Percentiles rank a stretch among this genome's conserved stretches.
Conservation (phyloP, 306 rosid species). For the Acmispon strigosus region DNA sequence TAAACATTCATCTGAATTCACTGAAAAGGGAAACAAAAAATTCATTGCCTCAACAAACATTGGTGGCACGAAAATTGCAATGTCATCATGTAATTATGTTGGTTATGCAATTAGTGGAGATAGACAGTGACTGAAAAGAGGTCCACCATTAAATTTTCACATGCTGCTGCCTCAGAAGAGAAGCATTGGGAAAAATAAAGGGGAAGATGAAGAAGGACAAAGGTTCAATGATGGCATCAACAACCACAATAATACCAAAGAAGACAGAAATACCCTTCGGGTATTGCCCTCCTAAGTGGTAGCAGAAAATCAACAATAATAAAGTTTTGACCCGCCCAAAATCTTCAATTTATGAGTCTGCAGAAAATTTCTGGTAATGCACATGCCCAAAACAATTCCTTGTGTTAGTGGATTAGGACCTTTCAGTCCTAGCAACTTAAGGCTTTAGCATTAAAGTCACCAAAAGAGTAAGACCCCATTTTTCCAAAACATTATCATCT, state of each 20-base stretch:
- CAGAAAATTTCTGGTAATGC: not conserved
- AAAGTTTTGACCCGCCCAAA: conserved; percentile 10
- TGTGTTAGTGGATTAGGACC: not conserved
- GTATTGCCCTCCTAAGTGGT: conserved; percentile 3
- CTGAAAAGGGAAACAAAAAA: conserved; percentile 28
- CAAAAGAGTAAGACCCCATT: not conserved
- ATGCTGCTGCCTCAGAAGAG: conserved; percentile 47
- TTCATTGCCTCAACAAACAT: conserved; percentile 12
- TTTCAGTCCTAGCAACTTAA: not conserved
- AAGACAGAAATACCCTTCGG: conserved; percentile 32
- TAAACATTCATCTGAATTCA: conserved; percentile 78
- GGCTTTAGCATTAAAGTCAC: conserved; percentile 4
- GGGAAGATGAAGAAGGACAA: conserved; percentile 7
- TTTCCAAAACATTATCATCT: conserved; percentile 8
- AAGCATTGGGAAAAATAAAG: not conserved
- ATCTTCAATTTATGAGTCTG: conserved; percentile 8
- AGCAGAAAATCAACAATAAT: conserved; percentile 12
- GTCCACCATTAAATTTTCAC: conserved; percentile 60
- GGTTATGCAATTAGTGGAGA: conserved; percentile 30
- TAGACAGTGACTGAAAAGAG: conserved; percentile 44
- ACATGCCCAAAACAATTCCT: conserved; percentile 5
- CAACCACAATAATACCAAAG: conserved; percentile 25
- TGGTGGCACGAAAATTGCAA: conserved; percentile 10
- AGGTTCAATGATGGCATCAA: conserved; percentile 30
- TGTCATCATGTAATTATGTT: not conserved